Base-by-base conservation (phyloP, 164 flowering plant genomes). In the Tetrastigma voinierianum region DNA sequence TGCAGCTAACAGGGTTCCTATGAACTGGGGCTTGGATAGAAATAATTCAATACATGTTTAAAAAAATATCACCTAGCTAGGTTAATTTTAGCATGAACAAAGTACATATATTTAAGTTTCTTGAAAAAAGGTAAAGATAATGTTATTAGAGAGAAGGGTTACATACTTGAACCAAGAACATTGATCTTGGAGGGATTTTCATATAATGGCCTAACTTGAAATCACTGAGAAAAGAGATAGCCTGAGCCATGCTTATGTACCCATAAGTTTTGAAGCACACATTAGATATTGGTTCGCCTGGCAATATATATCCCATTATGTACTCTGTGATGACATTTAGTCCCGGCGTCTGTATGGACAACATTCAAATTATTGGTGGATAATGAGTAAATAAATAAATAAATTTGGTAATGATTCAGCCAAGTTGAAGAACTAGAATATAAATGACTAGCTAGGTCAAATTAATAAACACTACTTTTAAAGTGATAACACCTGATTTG, bases 231-330 rank as follows among this genome's bases (percentile, higher is more conserved):
- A 77, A 77, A 11, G 77, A 51, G 51, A 77, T 54, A 2, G 77
- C 80, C 61, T 77, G 80, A 17, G 66, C 17, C 80, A 77, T 77
- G 72, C 80, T 77, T 46, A 73, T 77, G 23, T 73, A 77, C 2
- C 80, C 80, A 62, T 77, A 77, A 17, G 70, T 70, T 51, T 77
- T 77, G 57, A 77, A 77, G 67, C 72, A 70, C 15, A 77, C 76
- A 55, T 77, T 77, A 52, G 80, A 72, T 6, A 77, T 70, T 13
- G 80, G 80, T 49, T 61, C 44, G 46, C 77, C 80, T 2, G 80
- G 80, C 24, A 45, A 65, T 16, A 72, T 67, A 19, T 48, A 32
- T 4, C 70, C 66, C 46, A 72, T 67, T 59, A 32, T 32, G 40
- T 32, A 32, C 40, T 32, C 40, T 32, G 40, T 32, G 40, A 32